phyloP scores from a whole-genome alignment of 2,329 filamentous ascomycete species.

The Colletotrichum melonis region DNA sequence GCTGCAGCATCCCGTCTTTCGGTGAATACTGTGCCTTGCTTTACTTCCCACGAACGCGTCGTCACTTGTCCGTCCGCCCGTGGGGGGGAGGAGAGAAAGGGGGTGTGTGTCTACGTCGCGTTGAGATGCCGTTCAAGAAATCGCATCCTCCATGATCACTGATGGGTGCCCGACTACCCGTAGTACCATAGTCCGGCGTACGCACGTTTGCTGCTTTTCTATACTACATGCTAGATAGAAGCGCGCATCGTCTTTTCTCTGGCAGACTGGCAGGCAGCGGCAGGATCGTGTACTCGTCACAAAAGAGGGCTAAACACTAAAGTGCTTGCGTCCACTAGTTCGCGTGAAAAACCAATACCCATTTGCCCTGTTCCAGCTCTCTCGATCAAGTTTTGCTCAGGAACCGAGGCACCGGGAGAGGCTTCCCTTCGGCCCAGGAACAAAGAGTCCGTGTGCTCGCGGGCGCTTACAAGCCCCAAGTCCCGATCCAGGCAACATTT shows the following conservation, averaged over 20 bases:
- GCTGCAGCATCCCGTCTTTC: neutral
- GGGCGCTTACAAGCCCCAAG: neutral
- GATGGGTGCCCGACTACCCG: neutral
- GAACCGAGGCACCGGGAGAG: constrained; percentile 2
- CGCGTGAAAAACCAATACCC: neutral
- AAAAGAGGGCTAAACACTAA: neutral
- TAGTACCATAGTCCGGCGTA: too few relatives aligned
- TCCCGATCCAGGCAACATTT: constrained; percentile 13
- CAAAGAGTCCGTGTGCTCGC: constrained; percentile 19
- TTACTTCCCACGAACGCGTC: neutral
- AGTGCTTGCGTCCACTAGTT: constrained; percentile 22
- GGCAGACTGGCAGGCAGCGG: neutral
- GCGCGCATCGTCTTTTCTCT: neutral
- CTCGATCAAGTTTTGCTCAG: neutral
- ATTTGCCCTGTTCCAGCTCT: neutral
- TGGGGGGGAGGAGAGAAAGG: neutral
- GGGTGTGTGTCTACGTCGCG: neutral
- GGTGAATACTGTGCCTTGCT: neutral
- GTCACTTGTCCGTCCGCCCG: neutral
- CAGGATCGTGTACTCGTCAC: neutral
- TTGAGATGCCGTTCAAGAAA: too few relatives aligned
- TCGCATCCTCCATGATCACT: neutral
- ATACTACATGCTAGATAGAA: too few relatives aligned
- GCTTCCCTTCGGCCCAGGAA: neutral
- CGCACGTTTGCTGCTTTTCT: neutral